Percentiles rank a stretch among this genome's conserved stretches.
phyloP scores from a whole-genome alignment of 768 basidiomycete species.

The Suillus discolor region DNA sequence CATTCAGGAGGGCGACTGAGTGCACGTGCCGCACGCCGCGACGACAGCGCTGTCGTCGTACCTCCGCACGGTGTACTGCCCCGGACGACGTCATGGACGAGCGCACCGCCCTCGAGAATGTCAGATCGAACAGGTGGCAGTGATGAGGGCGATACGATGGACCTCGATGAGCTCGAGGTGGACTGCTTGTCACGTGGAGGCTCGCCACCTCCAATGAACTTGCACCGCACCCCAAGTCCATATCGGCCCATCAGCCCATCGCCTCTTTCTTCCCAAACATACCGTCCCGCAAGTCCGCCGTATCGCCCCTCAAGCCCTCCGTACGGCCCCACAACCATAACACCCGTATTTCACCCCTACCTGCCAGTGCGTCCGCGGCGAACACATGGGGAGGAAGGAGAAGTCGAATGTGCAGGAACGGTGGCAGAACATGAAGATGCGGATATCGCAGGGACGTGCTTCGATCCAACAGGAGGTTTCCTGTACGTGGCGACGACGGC shows the following conservation, averaged over 20 bases:
- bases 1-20: conserved; percentile 36
- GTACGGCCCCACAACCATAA: background rate
- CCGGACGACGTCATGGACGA: conserved; percentile 16
- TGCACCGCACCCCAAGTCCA: background rate
- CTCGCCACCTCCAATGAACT: conserved; percentile 39
- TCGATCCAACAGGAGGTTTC: conserved; percentile 68
- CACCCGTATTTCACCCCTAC: background rate
- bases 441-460: conserved; percentile 72
- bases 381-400: background rate
- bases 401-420: background rate
- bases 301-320: conserved; percentile 18
- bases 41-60: conserved; percentile 19
- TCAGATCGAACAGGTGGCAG: conserved; percentile 29
- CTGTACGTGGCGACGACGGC: conserved; percentile 68
- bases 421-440: conserved; percentile 25
- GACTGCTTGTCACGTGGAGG: conserved; percentile 56
- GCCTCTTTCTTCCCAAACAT: conserved; percentile 17
- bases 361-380: background rate
- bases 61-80: conserved; percentile 17
- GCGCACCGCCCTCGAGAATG: conserved; percentile 17
- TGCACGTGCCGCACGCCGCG: conserved; percentile 31
- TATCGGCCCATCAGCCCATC: conserved; percentile 32
- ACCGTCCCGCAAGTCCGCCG: background rate
- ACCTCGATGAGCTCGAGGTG: conserved; percentile 50
- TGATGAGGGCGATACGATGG: conserved; percentile 46